Evolutionary conservation across 208 protist genomes (phyloP).

Genomic region (Trypanosoma brucei): DNA sequence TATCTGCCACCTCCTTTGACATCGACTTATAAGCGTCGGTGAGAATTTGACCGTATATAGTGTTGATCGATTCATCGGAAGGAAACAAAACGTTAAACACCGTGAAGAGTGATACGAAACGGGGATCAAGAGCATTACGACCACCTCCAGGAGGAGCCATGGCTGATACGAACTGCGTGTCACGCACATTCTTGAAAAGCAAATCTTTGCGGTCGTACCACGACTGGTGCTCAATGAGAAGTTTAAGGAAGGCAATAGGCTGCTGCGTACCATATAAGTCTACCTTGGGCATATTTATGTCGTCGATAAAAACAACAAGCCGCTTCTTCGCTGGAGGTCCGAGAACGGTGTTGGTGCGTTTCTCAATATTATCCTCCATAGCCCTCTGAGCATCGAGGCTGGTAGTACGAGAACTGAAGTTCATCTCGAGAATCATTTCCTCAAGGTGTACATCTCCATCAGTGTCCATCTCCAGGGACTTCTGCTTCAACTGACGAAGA

Average conservation of each 20-base stretch:
- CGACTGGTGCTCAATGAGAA: slow-evolving; percentile 94
- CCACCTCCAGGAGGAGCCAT: slow-evolving; percentile 97
- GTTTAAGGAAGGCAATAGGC: slow-evolving; percentile 98
- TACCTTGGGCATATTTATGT: slow-evolving; percentile 98
- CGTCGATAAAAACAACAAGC: slow-evolving; percentile 97
- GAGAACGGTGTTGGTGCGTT: slow-evolving; percentile 93
- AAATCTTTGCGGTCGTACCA: slow-evolving; percentile 97
- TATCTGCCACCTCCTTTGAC: slow-evolving; percentile 35
- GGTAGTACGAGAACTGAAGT: slow-evolving; percentile 96
- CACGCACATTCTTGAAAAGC: slow-evolving; percentile 93
- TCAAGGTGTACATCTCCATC: slow-evolving; percentile 80
- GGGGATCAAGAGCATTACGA: slow-evolving; percentile 95
- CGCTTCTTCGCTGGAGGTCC: slow-evolving; percentile 95
- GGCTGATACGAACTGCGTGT: slow-evolving; percentile 95
- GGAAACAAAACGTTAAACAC: slow-evolving; percentile 98
- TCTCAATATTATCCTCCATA: slow-evolving; percentile 97
- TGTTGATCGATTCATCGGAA: slow-evolving; percentile 92
- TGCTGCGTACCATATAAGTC: slow-evolving; percentile 99
- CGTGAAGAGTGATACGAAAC: slow-evolving; percentile 97
- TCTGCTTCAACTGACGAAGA: slow-evolving; percentile 83
- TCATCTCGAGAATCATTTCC: slow-evolving; percentile 93
- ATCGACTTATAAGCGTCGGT: slow-evolving; percentile 80
- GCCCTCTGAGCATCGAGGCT: slow-evolving; percentile 94
- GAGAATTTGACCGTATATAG: slow-evolving; percentile 97
- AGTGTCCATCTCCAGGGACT: slow-evolving; percentile 30